Percentiles rank a stretch among this genome's conserved stretches.
Conservation (phyloP, 1,284 basidiomycete genomes). For the Agroathelia rolfsii region DNA sequence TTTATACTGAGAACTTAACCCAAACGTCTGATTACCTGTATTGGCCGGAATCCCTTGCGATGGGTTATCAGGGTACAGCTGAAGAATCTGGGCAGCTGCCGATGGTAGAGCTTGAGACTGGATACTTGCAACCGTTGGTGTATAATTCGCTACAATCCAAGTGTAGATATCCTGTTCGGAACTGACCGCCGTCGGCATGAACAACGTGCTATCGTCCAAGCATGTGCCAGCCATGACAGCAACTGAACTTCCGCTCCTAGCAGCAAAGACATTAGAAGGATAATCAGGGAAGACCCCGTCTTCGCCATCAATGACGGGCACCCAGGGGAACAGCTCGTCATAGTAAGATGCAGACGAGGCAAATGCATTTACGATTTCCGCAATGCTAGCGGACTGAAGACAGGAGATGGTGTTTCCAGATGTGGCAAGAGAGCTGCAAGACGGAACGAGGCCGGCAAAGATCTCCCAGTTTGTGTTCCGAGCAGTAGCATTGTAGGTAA, state of each 20-base stretch:
- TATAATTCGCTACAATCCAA: constrained; percentile 21
- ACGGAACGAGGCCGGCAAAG: constrained; percentile 28
- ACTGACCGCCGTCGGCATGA: constrained; percentile 22
- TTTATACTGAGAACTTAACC: constrained; percentile 32
- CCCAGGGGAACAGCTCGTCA: constrained; percentile 25
- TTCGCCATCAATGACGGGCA: constrained; percentile 32
- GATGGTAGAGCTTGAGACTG: constrained; percentile 14
- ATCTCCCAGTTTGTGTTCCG: constrained; percentile 30
- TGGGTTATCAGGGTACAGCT: constrained; percentile 40
- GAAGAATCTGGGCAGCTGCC: constrained; percentile 23
- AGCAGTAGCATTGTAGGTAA: constrained; percentile 21
- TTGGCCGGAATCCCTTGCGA: constrained; percentile 38
- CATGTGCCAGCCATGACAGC: constrained; percentile 38
- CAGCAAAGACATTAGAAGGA: constrained; percentile 26
- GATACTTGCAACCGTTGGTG: constrained; percentile 23
- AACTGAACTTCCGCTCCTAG: constrained; percentile 26
- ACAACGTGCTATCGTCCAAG: constrained; percentile 37
- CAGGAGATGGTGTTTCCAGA: constrained; percentile 31
- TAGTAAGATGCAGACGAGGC: constrained; percentile 15
- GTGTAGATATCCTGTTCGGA: constrained; percentile 20
- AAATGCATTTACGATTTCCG: constrained; percentile 25
- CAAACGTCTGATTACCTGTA: constrained; percentile 42
- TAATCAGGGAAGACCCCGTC: constrained; percentile 32
- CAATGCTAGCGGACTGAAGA: constrained; percentile 25
- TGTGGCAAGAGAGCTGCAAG: constrained; percentile 21